phyloP scores from a whole-genome alignment of 495 filamentous ascomycete species.

The Penicillium tannophilum region DNA sequence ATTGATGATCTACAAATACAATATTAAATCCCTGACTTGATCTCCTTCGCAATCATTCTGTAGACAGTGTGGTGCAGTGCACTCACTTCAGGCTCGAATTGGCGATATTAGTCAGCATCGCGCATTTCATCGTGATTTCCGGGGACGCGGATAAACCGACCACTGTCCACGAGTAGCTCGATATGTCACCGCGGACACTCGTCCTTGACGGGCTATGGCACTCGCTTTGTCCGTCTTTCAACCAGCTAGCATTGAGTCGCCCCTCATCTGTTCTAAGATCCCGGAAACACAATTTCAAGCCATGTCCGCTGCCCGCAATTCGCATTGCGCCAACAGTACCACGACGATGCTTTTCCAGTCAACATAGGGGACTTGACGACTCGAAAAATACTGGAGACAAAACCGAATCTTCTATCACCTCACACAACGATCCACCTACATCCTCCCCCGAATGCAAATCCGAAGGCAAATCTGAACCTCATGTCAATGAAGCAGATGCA shows the following conservation, averaged over 20 bases:
- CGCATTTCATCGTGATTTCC: slow-evolving; percentile 1
- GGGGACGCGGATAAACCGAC: neutral
- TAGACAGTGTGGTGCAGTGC: neutral
- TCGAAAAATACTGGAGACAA: neutral
- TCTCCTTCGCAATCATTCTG: neutral
- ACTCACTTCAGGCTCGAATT: neutral
- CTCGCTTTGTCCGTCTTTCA: slow-evolving; percentile 65
- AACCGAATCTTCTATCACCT: neutral
- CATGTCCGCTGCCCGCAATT: slow-evolving; percentile 8
- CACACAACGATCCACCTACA: neutral
- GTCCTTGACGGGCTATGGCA: slow-evolving; percentile 66
- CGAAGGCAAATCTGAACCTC: neutral
- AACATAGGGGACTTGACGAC: neutral
- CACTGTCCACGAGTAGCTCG: slow-evolving; percentile 9
- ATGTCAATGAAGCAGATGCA: neutral
- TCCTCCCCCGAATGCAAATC: neutral
- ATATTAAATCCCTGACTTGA: slow-evolving; percentile 12
- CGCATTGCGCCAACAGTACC: slow-evolving; percentile 13
- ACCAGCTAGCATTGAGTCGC: slow-evolving; percentile 16
- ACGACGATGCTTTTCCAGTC: slow-evolving; percentile 30
- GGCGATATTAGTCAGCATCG: slow-evolving; percentile 1
- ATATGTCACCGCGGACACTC: slow-evolving; percentile 51
- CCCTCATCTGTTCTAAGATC: slow-evolving; percentile 11
- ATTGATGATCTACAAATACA: slow-evolving; percentile 27
- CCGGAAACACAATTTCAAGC: slow-evolving; percentile 17